These are phyloP conservation scores for Telfairia occidentalis DNA, from an alignment of 331 rosid species.

Conservation along the genomic window DNA sequence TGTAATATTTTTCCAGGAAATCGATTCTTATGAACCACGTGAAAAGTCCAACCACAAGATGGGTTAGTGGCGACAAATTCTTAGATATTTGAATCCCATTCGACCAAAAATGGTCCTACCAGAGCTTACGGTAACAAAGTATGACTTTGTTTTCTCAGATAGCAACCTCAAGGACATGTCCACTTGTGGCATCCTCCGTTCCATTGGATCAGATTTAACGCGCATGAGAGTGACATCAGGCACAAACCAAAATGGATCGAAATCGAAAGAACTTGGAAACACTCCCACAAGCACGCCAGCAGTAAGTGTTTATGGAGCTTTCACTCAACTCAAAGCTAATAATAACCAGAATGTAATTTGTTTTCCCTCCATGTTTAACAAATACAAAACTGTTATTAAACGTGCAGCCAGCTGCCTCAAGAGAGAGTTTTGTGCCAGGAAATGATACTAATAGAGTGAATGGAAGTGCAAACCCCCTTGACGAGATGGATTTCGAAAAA, in stretches of 20 bases:
- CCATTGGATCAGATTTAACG: slow-evolving; percentile 86
- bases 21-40: slow-evolving; percentile 35
- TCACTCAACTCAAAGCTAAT: not conserved
- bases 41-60: slow-evolving; percentile 27
- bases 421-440: slow-evolving; percentile 64
- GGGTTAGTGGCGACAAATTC: slow-evolving; percentile 28
- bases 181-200: slow-evolving; percentile 79
- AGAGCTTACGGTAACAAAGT: not conserved
- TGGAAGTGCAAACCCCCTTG: slow-evolving; percentile 31
- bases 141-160: slow-evolving; percentile 25
- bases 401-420: slow-evolving; percentile 65
- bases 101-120: not conserved
- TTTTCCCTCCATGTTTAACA: not conserved
- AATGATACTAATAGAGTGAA: slow-evolving; percentile 38
- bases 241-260: slow-evolving; percentile 35
- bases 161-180: slow-evolving; percentile 46
- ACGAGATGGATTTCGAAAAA: slow-evolving; percentile 44
- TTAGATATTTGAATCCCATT: not conserved
- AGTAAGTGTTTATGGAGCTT: slow-evolving; percentile 22
- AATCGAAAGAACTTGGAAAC: slow-evolving; percentile 39
- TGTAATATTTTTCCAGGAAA: slow-evolving; percentile 35
- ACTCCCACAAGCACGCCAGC: slow-evolving; percentile 73
- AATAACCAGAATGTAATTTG: too few relatives aligned
- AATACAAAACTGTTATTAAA: not conserved
- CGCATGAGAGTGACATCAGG: slow-evolving; percentile 65